Evolutionary conservation across 345 rosid genomes (phyloP).

Genomic region (Linum trigynum): DNA sequence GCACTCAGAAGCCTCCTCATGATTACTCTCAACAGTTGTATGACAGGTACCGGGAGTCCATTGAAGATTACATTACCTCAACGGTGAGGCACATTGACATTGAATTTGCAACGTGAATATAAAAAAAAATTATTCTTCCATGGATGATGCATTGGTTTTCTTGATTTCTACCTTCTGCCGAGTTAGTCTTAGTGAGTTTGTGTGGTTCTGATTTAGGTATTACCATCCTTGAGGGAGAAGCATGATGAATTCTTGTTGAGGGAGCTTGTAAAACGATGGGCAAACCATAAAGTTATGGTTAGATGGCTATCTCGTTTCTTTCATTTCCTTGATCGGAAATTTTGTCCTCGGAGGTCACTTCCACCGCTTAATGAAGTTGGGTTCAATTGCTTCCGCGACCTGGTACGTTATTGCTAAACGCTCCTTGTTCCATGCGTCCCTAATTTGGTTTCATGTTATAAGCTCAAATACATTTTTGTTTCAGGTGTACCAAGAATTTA

Average conservation of each 20-base stretch:
- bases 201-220: slow-evolving; percentile 31
- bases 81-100: slow-evolving; percentile 30
- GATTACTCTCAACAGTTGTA: slow-evolving; percentile 85
- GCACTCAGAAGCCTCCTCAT: slow-evolving; percentile 77
- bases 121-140: no score
- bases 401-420: slow-evolving; percentile 31
- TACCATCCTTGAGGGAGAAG: slow-evolving; percentile 62
- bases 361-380: slow-evolving; percentile 77
- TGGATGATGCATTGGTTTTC: no score
- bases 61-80: slow-evolving; percentile 59
- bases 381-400: slow-evolving; percentile 68
- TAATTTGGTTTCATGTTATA: background rate
- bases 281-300: slow-evolving; percentile 80
- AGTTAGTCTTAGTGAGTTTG: background rate
- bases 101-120: no score
- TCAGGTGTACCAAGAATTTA: no score
- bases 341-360: slow-evolving; percentile 62
- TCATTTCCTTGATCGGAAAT: slow-evolving; percentile 78
- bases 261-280: slow-evolving; percentile 77
- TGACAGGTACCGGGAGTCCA: slow-evolving; percentile 61
- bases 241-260: slow-evolving; percentile 79
- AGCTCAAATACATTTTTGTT: no score
- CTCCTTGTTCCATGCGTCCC: background rate
- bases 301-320: slow-evolving; percentile 85
- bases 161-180: no score